Base-by-base conservation (phyloP, 2,329 filamentous ascomycete genomes). In the Fusarium brevicatenulatum region DNA sequence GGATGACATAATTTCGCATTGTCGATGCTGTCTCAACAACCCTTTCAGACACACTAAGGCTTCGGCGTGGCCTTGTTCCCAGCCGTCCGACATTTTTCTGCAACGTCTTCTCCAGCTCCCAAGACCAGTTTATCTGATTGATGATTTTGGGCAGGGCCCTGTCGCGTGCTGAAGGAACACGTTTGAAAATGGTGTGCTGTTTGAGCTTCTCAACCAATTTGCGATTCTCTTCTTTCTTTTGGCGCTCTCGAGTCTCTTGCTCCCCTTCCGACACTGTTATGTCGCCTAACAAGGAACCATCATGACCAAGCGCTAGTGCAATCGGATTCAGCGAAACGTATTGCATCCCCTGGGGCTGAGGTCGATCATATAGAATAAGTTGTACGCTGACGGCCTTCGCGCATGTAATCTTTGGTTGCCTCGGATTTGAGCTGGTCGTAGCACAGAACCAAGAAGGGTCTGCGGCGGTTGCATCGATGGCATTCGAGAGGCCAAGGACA, bases 111-210 rank as follows among this genome's bases (percentile, higher is more conserved):
- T 96, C 92, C 64, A 99, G 87, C 81, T 99, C 97, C 85, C 92
- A 95, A 0, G 95, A 94, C 87, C 96, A 99, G 79, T 99, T 99
- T 80, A 98, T 92, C 83, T 98, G 95, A 76, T 95, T 94, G 74
- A 98, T 89, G 66, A 98, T 95, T 63, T 90, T 90, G 9, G 92
- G 88, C 36, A 99, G 85, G 3, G 93, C 92, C 70, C 90, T 88
- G 80, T 99, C 96, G 77, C 97, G 95, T 67, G 91, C 89, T 3
- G 95, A 96, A 5, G 91, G 90, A 6, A 89, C 84, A 78, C 93
- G 93, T 73, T 91, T 91, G 60, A 93, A 86, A 9, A 99, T 94
- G 4, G 93, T 95, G 81, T 99, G 97, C 72, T 94, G 87, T 78
- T 92, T 94, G 54, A 98, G 84, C 82, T 98, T 98, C 74, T 97